Percentiles rank a stretch among this genome's conserved stretches.
phyloP scores from a whole-genome alignment of 2,329 filamentous ascomycete genomes.

The Colletotrichum chrysophilum region DNA sequence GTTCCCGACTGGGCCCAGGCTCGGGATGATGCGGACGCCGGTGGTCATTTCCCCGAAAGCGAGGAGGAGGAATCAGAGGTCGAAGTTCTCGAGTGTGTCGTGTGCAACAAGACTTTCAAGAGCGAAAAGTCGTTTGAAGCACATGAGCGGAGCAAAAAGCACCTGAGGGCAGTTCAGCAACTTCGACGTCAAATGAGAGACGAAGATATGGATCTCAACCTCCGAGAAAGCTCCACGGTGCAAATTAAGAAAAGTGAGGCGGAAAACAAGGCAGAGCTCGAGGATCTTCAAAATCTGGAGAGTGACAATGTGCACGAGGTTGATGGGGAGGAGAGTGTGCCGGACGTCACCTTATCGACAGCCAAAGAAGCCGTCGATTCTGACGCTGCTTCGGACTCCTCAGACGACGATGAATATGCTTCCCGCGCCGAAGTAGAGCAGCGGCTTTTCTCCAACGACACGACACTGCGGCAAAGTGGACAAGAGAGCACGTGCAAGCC shows the following conservation, averaged over 20 bases:
- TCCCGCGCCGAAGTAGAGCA: constrained; percentile 16
- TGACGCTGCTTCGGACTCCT: neutral
- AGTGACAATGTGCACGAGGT: neutral
- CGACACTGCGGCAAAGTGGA: neutral
- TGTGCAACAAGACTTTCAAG: constrained; percentile 82
- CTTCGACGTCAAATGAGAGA: constrained; percentile 82
- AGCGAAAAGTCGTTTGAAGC: constrained; percentile 91
- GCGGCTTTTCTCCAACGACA: neutral
- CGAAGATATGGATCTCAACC: constrained; percentile 68
- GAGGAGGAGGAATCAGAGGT: constrained; percentile 56
- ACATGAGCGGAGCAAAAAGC: constrained; percentile 97
- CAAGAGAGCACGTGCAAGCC: neutral
- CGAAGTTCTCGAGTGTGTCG: constrained; percentile 74
- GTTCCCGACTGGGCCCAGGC: constrained; percentile 79
- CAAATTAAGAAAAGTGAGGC: neutral
- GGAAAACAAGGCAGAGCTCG: neutral
- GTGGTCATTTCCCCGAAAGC: constrained; percentile 65
- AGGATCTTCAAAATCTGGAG: neutral
- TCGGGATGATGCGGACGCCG: constrained; percentile 48
- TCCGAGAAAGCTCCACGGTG: neutral
- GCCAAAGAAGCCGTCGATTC: neutral
- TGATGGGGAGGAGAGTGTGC: neutral
- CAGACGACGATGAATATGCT: constrained; percentile 17
- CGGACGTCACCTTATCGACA: neutral
- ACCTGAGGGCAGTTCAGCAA: constrained; percentile 83